phyloP scores from a whole-genome alignment of 2,329 filamentous ascomycete genomes.

The Calonectria fujianensis region DNA sequence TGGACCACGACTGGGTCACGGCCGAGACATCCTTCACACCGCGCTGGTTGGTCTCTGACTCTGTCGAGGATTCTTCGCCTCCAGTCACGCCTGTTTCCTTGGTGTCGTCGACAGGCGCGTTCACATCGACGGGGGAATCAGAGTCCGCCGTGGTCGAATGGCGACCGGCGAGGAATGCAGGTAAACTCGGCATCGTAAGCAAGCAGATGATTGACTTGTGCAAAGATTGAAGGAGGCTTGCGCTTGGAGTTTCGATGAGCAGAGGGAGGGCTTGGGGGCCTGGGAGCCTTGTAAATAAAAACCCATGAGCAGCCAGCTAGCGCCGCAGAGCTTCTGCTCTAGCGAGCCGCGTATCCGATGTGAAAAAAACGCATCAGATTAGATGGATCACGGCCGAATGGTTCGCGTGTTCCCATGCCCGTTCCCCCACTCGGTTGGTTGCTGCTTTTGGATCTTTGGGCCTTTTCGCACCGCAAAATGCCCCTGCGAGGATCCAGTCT shows the following conservation, averaged over 20 bases:
- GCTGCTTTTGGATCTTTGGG: neutral
- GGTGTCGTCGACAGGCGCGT: neutral
- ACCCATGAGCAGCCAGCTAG: neutral
- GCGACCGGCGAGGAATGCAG: conserved; percentile 15
- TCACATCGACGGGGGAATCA: neutral
- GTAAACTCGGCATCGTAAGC: conserved; percentile 5
- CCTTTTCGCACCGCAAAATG: too few species aligned
- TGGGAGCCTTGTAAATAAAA: conserved; percentile 4
- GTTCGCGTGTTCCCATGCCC: conserved; percentile 14
- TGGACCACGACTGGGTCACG: conserved; percentile 60
- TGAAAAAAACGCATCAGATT: conserved; percentile 24
- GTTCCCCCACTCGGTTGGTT: neutral
- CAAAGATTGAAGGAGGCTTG: neutral
- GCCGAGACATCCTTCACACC: conserved; percentile 62
- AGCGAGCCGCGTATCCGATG: neutral
- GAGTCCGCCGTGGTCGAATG: conserved; percentile 1
- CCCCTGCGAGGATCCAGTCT: neutral
- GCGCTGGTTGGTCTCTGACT: conserved; percentile 8
- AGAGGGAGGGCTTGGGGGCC: too few species aligned
- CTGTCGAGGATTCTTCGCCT: neutral
- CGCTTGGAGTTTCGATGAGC: too few species aligned
- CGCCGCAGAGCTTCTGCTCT: neutral
- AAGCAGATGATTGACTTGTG: neutral
- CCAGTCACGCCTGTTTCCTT: neutral
- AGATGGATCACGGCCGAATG: neutral